Evolutionary conservation across 129 eudicot species (phyloP), one percentile per base, ranked within the genome.

Genomic region (Pittosporum tobira): DNA sequence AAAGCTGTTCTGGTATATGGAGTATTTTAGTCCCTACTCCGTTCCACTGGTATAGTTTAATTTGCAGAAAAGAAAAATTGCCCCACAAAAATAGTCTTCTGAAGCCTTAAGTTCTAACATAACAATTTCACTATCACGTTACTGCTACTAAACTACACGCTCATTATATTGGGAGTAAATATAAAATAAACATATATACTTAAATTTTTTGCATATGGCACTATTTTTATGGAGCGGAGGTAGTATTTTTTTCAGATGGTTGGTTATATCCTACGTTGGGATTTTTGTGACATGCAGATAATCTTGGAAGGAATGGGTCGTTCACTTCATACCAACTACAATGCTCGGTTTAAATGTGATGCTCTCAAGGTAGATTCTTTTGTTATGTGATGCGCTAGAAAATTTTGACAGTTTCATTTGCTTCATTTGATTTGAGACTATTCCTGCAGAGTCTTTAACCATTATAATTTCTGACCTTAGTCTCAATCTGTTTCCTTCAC

Each of bases 221-320:
- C n/a, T n/a, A n/a, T n/a, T n/a, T n/a, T n/a, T n/a, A n/a, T n/a
- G n/a, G n/a, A n/a, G n/a, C n/a, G n/a, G n/a, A n/a, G n/a, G n/a
- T n/a, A n/a, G n/a, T n/a, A n/a, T 7, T 7, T 6, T 0, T 29
- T 54, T 18, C 15, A 29, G 3, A 4, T 9, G 4, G 29, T 19
- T 44, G 54, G 64, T 12, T 38, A n/a, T 51, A 6, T 51, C 40
- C 23, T 62, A n/a, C 28, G 5, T 29, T 16, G 18, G 47, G 16
- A 6, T 11, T 4, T 34, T 56, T 63, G 59, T 62, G 37, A 18
- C n/a, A 0, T 73, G 68, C 73, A 93, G 99, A 74, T 93, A 27
- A 76, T 93, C 59, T 84, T 93, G 77, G 99, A 93, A 84, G 99
- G 99, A 21, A 93, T 93, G 99, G 99, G 99, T 6, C 84, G 99